phyloP scores from a whole-genome alignment of 495 filamentous ascomycete genomes.

The Friedmanniomyces simplex region DNA sequence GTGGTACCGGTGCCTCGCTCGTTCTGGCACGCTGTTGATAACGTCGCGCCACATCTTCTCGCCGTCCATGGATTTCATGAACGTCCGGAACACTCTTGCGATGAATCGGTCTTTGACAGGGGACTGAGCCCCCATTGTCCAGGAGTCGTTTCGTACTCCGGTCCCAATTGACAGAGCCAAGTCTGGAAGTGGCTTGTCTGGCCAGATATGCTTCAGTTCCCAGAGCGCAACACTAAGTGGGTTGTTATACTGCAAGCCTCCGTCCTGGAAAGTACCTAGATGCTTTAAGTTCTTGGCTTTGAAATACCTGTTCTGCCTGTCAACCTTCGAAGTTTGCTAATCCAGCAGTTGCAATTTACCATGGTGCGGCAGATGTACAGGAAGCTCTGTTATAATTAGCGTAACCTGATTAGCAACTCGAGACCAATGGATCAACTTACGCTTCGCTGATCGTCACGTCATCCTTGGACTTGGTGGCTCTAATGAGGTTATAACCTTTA shows the following conservation, averaged over 20 bases:
- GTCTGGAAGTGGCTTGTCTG: not conserved
- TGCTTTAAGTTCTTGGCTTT: not conserved
- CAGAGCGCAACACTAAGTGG: slow-evolving; percentile 27
- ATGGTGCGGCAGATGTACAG: not conserved
- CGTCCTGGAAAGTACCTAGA: slow-evolving; percentile 29
- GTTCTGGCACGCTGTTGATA: not conserved
- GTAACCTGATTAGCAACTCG: not conserved
- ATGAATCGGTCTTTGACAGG: not conserved
- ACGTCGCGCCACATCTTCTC: not conserved
- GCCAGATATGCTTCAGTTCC: slow-evolving; percentile 25
- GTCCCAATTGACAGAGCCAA: not conserved
- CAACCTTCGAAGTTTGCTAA: not conserved
- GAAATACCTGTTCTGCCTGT: not conserved
- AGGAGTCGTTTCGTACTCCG: not conserved
- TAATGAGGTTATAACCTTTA: not conserved
- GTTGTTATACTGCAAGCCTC: slow-evolving; percentile 30
- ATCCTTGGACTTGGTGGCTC: not conserved
- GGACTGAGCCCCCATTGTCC: not conserved
- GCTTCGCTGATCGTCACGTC: not conserved
- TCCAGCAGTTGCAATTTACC: not conserved
- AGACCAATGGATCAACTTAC: not conserved
- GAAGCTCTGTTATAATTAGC: not conserved
- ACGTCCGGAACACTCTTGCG: not conserved
- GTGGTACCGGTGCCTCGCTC: not conserved
- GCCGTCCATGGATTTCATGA: slow-evolving; percentile 1